Base-by-base conservation (phyloP, 179 eudicot species). In the Corrigiola litoralis region DNA sequence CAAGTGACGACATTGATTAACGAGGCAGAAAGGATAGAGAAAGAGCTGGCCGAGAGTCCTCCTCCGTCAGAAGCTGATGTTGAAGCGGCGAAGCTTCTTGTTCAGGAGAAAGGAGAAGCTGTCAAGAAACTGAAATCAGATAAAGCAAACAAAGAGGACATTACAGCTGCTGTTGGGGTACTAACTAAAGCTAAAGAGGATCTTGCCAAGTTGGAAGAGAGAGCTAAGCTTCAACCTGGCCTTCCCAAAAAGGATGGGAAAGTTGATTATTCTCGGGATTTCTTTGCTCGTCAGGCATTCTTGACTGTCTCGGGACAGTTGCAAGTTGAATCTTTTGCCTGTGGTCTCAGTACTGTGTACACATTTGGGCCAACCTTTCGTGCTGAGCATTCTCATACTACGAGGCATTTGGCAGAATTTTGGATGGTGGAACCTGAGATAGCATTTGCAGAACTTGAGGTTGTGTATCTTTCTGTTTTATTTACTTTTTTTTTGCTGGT, bases 401-500 rank as follows among this genome's bases (percentile, higher is more conserved):
- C 98, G 20, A 85, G 98, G 70, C 98, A 92, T 87, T 76, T 92
- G 53, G 98, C 98, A 29, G 98, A 92, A 38, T 87, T 92, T 68
- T 92, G 98, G 98, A 92, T 92, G 98, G 85, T 92, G 53, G 98
- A 92, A 81, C 96, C 96, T 47, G 98, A 92, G 80, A 79, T 92
- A 18, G 96, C 98, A 27, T 92, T 89, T 79, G 96, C 98, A 18
- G 98, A 92, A 68, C 73, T 92, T 33, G 71, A 89, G 92, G 98
- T 92, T 65, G 31, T 61, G 49, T 27, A n/a, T 52, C 6, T 54
- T n/a, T 0, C 17, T 38, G 16, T 20, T 18, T 10, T 7, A 4
- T 17, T 51, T 34, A 28, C 16, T 11, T 16, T 62, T 13, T 46
- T 13, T 45, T 16, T 37, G 31, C 25, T 45, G 9, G 21, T 34